Conservation (phyloP, 164 flowering plant species). For the Taxillus chinensis region DNA sequence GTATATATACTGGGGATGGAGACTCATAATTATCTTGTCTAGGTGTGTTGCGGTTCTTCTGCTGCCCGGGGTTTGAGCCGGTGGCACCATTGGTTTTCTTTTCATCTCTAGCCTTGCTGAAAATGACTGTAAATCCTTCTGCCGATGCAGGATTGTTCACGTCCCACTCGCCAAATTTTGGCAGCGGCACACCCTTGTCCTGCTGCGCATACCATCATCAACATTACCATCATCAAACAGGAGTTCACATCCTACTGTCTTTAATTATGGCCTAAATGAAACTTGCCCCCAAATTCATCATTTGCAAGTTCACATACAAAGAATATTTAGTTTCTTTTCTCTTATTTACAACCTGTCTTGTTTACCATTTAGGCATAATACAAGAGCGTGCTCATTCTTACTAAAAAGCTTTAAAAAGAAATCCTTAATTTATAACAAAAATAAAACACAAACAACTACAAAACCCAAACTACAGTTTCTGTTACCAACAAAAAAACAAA, state of each 20-base stretch:
- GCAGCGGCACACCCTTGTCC: conserved; percentile 48
- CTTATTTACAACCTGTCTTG: too few relatives aligned
- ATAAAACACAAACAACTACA: too few relatives aligned
- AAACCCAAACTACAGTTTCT: too few relatives aligned
- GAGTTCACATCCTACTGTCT: not conserved
- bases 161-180: conserved; percentile 84
- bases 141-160: conserved; percentile 70
- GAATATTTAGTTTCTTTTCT: not conserved
- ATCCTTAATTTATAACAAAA: too few relatives aligned
- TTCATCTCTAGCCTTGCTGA: conserved; percentile 69
- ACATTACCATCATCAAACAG: not conserved
- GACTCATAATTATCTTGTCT: conserved; percentile 12
- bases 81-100: conserved; percentile 41
- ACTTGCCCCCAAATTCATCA: not conserved
- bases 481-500: too few relatives aligned
- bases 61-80: conserved; percentile 15
- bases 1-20: conserved; percentile 15
- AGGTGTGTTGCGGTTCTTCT: conserved; percentile 13
- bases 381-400: too few relatives aligned
- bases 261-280: not conserved
- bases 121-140: conserved; percentile 66
- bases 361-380: too few relatives aligned
- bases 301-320: not conserved
- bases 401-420: too few relatives aligned
- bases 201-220: conserved; percentile 14